Evolutionary conservation across 352 stramenopile genomes (phyloP), one percentile per base, ranked within the genome.

Genomic region (Saprolegnia parasitica): DNA sequence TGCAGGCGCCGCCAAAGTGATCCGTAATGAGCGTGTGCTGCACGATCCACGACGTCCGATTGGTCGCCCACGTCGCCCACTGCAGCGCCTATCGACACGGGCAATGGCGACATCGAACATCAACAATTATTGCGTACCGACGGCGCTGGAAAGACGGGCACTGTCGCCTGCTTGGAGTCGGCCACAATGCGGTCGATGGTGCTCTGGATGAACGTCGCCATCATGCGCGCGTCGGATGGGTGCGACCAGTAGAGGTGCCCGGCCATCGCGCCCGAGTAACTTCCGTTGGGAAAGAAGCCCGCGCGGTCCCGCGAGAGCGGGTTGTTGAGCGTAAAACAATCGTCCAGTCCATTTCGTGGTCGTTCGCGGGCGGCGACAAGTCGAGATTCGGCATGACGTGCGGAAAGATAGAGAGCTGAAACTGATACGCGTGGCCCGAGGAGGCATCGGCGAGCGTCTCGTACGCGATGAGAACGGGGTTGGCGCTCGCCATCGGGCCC

Each of bases 1-100:
- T 86, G 77, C 84, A 91, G 50, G 72, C 85, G 58, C 83, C 83
- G 20, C 80, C 83, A 67, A 86, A 92, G 73, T 92, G 84, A 65
- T 90, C 60, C 1, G 66, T 79, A n/a, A 79, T 68, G 23, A 71
- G 39, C 20, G 66, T 68, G 39, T 72, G 56, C 8, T 58, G 40
- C 20, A 26, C 24, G 18, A 72, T 67, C 66, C 66, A 72, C 49
- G 52, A 68, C 45, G 24, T 68, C 5, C 4, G 45, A 24, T 60
- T 40, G 13, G 24, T 35, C 24, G 52, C 13, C 52, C 52, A 60
- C 11, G 11, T 60, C 13, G 52, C 52, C 35, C 24, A 60, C 35
- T 60, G 52, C 24, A 60, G 35, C 24, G 11, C 52, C 52, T 60
- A 60, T 9, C 4, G 1, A 21, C 13, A 16, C 35, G 24, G 4